Conservation (phyloP, 148 eudicot species). For the Cornus controversa region DNA sequence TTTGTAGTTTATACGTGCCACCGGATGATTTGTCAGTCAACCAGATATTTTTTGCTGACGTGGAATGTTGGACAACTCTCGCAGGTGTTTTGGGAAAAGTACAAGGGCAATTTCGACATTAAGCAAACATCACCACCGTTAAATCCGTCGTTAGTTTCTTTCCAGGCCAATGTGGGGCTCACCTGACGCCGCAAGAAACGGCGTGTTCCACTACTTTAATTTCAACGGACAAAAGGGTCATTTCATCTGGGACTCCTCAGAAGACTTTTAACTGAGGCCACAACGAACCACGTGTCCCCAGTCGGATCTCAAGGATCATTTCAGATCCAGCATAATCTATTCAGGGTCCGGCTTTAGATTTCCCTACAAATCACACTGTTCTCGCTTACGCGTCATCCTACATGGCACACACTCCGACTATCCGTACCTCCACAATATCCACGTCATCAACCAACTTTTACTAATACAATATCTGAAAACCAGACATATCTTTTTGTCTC, state of each 20-base stretch:
- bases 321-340: conserved; percentile 34
- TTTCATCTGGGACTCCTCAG: too few relatives aligned
- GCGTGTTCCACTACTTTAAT: neutral
- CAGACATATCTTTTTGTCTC: neutral
- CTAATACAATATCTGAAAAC: conserved; percentile 1
- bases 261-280: conserved; percentile 41
- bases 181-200: neutral
- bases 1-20: too few relatives aligned
- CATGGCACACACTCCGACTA: conserved; percentile 18
- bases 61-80: too few relatives aligned
- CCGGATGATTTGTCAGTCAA: too few relatives aligned
- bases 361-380: neutral
- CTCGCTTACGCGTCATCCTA: conserved; percentile 21
- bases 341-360: conserved; percentile 20
- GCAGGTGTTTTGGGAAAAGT: too few relatives aligned
- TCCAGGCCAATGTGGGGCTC: neutral
- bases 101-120: neutral
- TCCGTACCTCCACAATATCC: conserved; percentile 19
- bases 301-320: conserved; percentile 39
- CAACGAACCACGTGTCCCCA: conserved; percentile 51
- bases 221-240: too few relatives aligned
- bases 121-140: neutral
- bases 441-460: conserved; percentile 19
- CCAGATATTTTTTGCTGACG: too few relatives aligned
- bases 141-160: neutral